These are phyloP conservation scores for Arachnopeziza araneosa DNA, from an alignment of 2,329 filamentous ascomycete species.

Conservation along the genomic window DNA sequence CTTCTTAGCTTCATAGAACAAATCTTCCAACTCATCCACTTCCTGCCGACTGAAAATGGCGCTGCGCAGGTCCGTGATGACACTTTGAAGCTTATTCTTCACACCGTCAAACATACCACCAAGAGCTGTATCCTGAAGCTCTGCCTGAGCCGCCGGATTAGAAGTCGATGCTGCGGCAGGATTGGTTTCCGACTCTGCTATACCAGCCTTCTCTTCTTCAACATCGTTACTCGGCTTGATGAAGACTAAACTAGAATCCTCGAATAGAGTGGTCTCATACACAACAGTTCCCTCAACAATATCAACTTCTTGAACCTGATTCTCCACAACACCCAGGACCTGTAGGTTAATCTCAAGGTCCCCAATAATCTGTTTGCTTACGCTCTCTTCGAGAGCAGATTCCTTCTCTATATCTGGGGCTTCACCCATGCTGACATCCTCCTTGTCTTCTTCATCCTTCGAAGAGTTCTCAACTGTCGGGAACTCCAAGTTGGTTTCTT, in stretches of 20 bases:
- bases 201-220: constrained; percentile 1
- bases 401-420: neutral
- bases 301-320: constrained; percentile 3
- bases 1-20: constrained; percentile 72
- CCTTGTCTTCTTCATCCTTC: neutral
- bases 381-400: neutral
- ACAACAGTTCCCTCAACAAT: constrained; percentile 11
- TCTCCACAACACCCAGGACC: neutral
- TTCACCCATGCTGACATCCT: neutral
- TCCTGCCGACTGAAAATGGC: constrained; percentile 60
- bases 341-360: neutral
- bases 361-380: neutral
- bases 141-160: neutral
- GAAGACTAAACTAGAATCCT: neutral
- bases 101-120: constrained; percentile 34
- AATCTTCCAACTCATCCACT: constrained; percentile 67
- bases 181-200: neutral
- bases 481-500: neutral
- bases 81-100: constrained; percentile 49
- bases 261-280: constrained; percentile 4
- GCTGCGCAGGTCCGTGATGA: constrained; percentile 54
- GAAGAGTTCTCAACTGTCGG: neutral
- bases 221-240: neutral
- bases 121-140: neutral
- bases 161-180: neutral